Percentiles rank a stretch among this genome's conserved stretches.
Evolutionary conservation across 2,329 filamentous ascomycete genomes (phyloP).

Genomic region (Alternaria sp.): DNA sequence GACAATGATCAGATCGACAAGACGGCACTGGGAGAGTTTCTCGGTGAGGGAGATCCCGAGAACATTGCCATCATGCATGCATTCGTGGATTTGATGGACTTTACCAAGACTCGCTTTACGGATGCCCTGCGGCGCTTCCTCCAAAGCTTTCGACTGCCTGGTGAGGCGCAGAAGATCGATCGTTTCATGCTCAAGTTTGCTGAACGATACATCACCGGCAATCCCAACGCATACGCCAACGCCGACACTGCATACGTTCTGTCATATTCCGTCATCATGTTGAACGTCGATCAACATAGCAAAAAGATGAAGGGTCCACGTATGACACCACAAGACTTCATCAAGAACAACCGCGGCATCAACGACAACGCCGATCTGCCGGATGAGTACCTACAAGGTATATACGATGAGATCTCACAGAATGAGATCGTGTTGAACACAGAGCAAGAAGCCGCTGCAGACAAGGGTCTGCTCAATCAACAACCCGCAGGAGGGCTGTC

Average conservation of each 20-base stretch:
- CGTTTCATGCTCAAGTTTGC: constrained; percentile 99
- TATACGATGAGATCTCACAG: constrained; percentile 88
- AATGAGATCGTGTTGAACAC: constrained; percentile 96
- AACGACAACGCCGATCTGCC: constrained; percentile 95
- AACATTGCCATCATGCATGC: constrained; percentile 99
- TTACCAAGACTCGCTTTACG: constrained; percentile 87
- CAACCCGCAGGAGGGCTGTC: constrained; percentile 72
- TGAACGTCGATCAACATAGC: constrained; percentile 96
- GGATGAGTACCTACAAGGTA: constrained; percentile 85
- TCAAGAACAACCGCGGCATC: constrained; percentile 98
- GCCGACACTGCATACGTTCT: constrained; percentile 97
- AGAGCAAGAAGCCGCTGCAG: constrained; percentile 87
- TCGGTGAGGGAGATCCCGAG: constrained; percentile 90
- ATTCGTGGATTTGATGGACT: constrained; percentile 96
- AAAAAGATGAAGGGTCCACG: constrained; percentile 78
- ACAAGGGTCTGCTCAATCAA: constrained; percentile 66
- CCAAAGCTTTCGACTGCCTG: constrained; percentile 91
- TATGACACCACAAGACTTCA: constrained; percentile 97
- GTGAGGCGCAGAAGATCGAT: constrained; percentile 98
- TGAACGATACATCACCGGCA: constrained; percentile 91
- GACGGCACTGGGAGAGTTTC: constrained; percentile 87
- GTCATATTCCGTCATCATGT: constrained; percentile 93
- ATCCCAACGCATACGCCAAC: constrained; percentile 96
- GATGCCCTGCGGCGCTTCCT: constrained; percentile 90
- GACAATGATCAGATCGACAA: constrained; percentile 88